Evolutionary conservation across 2,329 filamentous ascomycete species (phyloP), one percentile per base, ranked within the genome.

Genomic region (Coniochaeta sp.): DNA sequence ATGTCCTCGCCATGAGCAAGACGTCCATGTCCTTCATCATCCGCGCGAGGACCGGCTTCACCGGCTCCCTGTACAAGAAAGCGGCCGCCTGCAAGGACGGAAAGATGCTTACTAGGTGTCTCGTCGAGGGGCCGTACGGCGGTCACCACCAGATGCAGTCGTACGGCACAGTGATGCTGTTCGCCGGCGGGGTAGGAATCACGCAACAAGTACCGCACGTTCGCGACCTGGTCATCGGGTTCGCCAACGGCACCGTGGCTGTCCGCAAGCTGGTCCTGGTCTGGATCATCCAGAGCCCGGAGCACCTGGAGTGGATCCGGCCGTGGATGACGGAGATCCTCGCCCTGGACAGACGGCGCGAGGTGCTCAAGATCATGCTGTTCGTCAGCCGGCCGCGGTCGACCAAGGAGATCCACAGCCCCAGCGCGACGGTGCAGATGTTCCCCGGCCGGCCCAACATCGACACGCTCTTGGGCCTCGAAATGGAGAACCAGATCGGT

Each of bases 281-380:
- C 44, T 93, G 90, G 90, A 87, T 87, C 57, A 89, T 93, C 61
- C 89, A 90, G 67, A 89, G 83, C 67, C 88, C 88, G 66, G 89
- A 92, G 75, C 89, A 92, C 71, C 80, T 93, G 33, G 89, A 93
- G 72, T 93, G 89, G 89, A 91, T 92, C 69, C 81, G 89, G 55
- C 88, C 88, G 8, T 92, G 89, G 88, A 92, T 93, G 89, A 91
- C 89, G 3, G 82, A 88, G 68, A 91, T 92, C 63, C 79, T 92
- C 43, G 83, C 84, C 61, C 89, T 92, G 86, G 87, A 90, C 61
- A 84, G 81, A 71, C 84, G 89, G 57, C 83, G 89, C 60, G 89
- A 92, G 62, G 82, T 89, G 58, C 79, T 93, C 59, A 86, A 87
- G 65, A 89, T 93, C 72, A 84, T 91, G 76, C 83, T 93, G 59